Evolutionary conservation across 768 basidiomycete genomes (phyloP).

Genomic region (Galerina marginata): DNA sequence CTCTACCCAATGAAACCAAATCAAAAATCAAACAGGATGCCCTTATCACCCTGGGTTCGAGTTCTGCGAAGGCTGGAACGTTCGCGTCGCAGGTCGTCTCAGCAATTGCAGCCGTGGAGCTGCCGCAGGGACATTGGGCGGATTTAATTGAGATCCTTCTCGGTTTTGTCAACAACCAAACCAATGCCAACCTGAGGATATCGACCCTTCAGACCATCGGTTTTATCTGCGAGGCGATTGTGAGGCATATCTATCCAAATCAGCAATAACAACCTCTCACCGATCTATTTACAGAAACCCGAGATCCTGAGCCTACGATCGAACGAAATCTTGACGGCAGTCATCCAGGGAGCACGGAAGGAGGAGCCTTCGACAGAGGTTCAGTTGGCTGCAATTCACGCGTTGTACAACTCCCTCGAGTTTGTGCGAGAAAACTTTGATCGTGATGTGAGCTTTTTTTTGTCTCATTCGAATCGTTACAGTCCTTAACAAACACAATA

Average conservation of each 20-base stretch:
- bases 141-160: conserved; percentile 89
- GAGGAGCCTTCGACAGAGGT: conserved; percentile 93
- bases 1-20: conserved; percentile 69
- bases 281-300: conserved; percentile 71
- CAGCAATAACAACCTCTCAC: conserved; percentile 7
- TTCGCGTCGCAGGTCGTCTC: conserved; percentile 94
- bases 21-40: conserved; percentile 88
- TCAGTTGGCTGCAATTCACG: conserved; percentile 90
- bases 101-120: conserved; percentile 92
- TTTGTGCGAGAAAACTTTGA: conserved; percentile 99
- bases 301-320: conserved; percentile 88
- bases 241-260: conserved; percentile 49
- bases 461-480: not conserved
- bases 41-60: conserved; percentile 81
- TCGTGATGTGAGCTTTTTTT: conserved; percentile 73
- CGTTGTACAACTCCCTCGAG: conserved; percentile 93
- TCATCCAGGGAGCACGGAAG: conserved; percentile 96
- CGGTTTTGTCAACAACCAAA: conserved; percentile 80
- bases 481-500: conserved; percentile 13
- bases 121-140: conserved; percentile 87
- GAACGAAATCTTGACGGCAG: conserved; percentile 97
- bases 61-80: conserved; percentile 72
- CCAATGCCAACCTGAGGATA: conserved; percentile 77
- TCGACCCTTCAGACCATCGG: conserved; percentile 95
- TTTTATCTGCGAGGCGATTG: conserved; percentile 96